Evolutionary conservation across 495 filamentous ascomycete species (phyloP).

Genomic region (Penicillium pancosmium): DNA sequence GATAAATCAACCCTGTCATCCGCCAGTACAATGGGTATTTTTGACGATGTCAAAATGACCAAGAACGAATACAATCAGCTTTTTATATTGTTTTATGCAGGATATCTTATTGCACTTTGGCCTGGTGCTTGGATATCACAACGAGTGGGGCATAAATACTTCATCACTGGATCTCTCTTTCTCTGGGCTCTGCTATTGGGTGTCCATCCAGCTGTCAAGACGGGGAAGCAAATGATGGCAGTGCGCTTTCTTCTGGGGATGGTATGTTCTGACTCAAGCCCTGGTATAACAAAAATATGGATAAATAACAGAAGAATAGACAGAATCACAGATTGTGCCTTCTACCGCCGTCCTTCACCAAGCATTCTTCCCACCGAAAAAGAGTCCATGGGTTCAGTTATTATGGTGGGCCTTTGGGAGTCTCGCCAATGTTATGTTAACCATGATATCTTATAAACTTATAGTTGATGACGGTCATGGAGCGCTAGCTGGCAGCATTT

Average conservation of each 20-base stretch:
- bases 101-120: constrained; percentile 13
- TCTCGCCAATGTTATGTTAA: constrained; percentile 11
- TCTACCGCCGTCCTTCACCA: constrained; percentile 13
- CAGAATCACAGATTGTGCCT: constrained; percentile 8
- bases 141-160: constrained; percentile 9
- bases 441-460: constrained; percentile 12
- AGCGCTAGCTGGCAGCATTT: constrained; percentile 5
- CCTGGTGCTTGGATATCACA: constrained; percentile 12
- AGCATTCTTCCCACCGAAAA: constrained; percentile 12
- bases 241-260: constrained; percentile 12
- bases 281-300: neutral
- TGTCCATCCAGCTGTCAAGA: constrained; percentile 8
- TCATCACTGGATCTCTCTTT: constrained; percentile 12
- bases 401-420: constrained; percentile 11
- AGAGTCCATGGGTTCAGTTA: constrained; percentile 11
- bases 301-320: neutral
- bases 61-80: constrained; percentile 16
- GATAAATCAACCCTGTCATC: constrained; percentile 13
- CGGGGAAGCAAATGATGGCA: constrained; percentile 14
- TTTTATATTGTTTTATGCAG: constrained; percentile 15
- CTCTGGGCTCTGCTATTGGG: constrained; percentile 10
- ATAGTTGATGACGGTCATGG: constrained; percentile 8
- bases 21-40: constrained; percentile 16
- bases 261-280: neutral
- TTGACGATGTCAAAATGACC: constrained; percentile 11